Evolutionary conservation across 495 filamentous ascomycete species (phyloP), one percentile per base, ranked within the genome.

Genomic region (Apiosordaria backusii): DNA sequence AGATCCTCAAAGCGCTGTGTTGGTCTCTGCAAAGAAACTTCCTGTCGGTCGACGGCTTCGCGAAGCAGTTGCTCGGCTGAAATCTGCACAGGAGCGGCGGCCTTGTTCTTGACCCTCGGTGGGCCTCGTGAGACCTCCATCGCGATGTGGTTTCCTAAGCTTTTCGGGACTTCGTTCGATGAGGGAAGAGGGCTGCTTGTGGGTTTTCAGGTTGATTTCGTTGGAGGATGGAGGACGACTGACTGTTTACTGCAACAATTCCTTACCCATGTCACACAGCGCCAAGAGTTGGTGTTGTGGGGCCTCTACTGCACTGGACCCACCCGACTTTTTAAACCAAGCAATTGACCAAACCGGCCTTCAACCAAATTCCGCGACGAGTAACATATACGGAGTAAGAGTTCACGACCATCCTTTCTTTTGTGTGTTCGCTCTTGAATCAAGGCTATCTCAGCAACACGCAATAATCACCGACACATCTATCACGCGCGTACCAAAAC

Each of bases 71-170:
- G 95, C 81, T 99, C 95, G 69, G 95, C 95, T 64, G 89, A 93
- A 72, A 97, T 96, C 82, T 97, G 93, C 63, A 90, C 81, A 22
- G 89, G 89, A 77, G 89, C 90, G 61, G 95, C 82, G 67, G 90
- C 90, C 89, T 99, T 99, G 83, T 99, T 97, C 75, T 97, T 97
- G 81, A 99, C 96, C 84, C 93, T 83, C 4, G 96, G 94, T 62
- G 95, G 93, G 72, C 95, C 95, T 45, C 95, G 91, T 72, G 95
- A 91, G 35, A 88, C 84, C 85, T 98, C 95, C 95, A 99, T 99
- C 64, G 65, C 82, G 76, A 63, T 23, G 55, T 10, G 57, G 54
- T 45, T 45, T 45, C 35, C 16, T 13, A 15, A 45, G 10, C n/a
- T 1, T 9, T 60, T 6, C 24, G 24, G 26, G 10, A 26, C 26